Base-by-base conservation (phyloP, 1,139 yeast species). In the Pichia sp. region DNA sequence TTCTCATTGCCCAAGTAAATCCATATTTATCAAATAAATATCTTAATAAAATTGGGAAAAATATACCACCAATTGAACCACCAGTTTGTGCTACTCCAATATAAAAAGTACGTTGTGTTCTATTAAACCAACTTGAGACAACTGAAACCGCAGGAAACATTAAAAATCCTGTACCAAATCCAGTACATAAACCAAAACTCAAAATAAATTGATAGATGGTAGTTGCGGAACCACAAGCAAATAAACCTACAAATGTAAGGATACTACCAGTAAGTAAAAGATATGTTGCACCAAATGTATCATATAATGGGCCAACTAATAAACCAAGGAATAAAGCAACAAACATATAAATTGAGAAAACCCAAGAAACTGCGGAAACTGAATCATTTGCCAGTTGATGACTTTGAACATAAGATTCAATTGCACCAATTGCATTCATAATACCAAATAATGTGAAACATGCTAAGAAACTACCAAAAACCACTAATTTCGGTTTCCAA, bases 391-490 rank as follows among this genome's bases (percentile, higher is more conserved):
- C 61, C 43, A 81, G 64, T 57, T 79, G 84, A 55, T 80, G 72
- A 11, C 64, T 59, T 9, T 80, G 68, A 22, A 83, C 71, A 52
- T 81, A 80, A 0, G 84, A 72, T 59, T 82, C 82, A 41, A 82
- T 70, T 0, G 84, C 84, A 46, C 90, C 90, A 40, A 79, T 60
- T 2, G 82, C 68, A 55, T 82, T 82, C 54, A 80, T 69, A 29
- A 80, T 60, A 2, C 90, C 90, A 56, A 82, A 78, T 26, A 71
- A 73, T 0, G 82, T 77, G n/a, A 77, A 66, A 36, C 82, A 62
- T 0, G 89, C 87, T 51, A 80, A 60, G 52, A 80, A 80, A 1
- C 82, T 71, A 0, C 90, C 92, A 11, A 80, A 54, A 1, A 78
- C 72, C 1, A 78, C 80, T 8, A 66, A 48, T 64, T 48, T 51